Base-by-base conservation (phyloP, 2,329 filamentous ascomycete genomes). In the Hypoxylon sp. region DNA sequence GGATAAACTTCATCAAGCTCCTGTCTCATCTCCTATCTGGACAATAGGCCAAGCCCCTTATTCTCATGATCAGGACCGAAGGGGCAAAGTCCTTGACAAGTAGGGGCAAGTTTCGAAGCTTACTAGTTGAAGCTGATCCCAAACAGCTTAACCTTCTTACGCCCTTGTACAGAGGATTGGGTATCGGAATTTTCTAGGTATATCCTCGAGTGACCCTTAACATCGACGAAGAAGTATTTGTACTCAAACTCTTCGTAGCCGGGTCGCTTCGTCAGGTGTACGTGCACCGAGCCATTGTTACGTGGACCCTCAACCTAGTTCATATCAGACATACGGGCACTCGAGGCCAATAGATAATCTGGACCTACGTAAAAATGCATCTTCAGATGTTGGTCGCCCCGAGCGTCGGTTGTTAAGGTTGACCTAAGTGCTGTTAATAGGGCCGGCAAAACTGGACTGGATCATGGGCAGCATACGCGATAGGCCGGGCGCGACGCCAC, bases 311-410 rank as follows among this genome's bases (percentile, higher is more conserved):
- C 87, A 33, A 96, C 88, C 84, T 90, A 71, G 6, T 53, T 2
- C 26, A 4, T 26, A 46, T 75, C 46, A 76, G 70, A 62, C 31
- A 57, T 41, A n/a, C 37, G 17, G 33, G 43, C 9, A 20, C 17
- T 61, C 7, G 42, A 33, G 11, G 15, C 2, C 41, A 6, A 4
- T 1, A 3, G 21, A 1, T 1, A 40, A 10, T 9, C 21, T 46
- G 11, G 17, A 73, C 85, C 67, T 76, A 90, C 89, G 72, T 95
- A 87, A 73, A 97, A 97, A 66, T 92, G 87, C 83, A 97, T 92
- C 62, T 86, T 78, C 62, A 97, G 73, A 73, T 97, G 92, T 62
- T 96, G 88, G 17, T 87, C 87, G 3, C 93, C 93, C 60, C 86
- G 81, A 9, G 82, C 78, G 70, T 97, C 93, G 5, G 83, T 91